phyloP scores from a whole-genome alignment of 495 filamentous ascomycete genomes.

The Sporormia fimetaria region DNA sequence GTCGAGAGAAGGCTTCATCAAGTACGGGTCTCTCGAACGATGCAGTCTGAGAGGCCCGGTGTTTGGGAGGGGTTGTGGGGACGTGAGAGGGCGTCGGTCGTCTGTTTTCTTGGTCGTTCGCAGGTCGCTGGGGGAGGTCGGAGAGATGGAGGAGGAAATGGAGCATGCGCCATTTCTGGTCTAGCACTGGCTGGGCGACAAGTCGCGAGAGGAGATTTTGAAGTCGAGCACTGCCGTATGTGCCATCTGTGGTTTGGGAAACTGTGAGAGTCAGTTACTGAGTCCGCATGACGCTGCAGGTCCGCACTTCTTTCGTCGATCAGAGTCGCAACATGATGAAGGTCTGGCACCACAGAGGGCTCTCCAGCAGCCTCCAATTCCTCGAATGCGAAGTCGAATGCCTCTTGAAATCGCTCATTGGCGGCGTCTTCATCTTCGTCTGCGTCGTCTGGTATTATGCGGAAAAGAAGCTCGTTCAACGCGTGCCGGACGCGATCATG shows the following conservation, averaged over 20 bases:
- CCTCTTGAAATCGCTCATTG: conserved; percentile 33
- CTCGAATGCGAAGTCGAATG: conserved; percentile 29
- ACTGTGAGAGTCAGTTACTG: conserved; percentile 35
- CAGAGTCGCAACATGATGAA: conserved; percentile 82
- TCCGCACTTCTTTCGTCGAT: conserved; percentile 63
- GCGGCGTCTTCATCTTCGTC: conserved; percentile 31
- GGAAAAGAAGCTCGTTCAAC: conserved; percentile 33
- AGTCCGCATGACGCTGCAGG: not conserved
- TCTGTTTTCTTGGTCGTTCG: not conserved
- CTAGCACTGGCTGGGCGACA: conserved; percentile 76
- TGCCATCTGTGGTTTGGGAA: conserved; percentile 57
- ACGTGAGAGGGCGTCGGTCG: not conserved
- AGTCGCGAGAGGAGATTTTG: conserved; percentile 79
- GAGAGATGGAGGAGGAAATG: conserved; percentile 78
- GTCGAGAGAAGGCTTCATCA: conserved; percentile 45
- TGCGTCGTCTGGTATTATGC: conserved; percentile 28
- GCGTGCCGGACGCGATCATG: conserved; percentile 35
- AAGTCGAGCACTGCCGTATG: conserved; percentile 78
- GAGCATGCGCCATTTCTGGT: conserved; percentile 92
- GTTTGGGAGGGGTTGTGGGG: conserved; percentile 15
- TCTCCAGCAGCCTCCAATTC: conserved; percentile 13
- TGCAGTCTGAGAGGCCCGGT: not conserved
- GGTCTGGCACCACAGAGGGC: conserved; percentile 43
- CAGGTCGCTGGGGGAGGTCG: conserved; percentile 32
- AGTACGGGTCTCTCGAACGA: conserved; percentile 28